phyloP scores from a whole-genome alignment of 306 rosid genomes.

The Castanopsis chinensis region DNA sequence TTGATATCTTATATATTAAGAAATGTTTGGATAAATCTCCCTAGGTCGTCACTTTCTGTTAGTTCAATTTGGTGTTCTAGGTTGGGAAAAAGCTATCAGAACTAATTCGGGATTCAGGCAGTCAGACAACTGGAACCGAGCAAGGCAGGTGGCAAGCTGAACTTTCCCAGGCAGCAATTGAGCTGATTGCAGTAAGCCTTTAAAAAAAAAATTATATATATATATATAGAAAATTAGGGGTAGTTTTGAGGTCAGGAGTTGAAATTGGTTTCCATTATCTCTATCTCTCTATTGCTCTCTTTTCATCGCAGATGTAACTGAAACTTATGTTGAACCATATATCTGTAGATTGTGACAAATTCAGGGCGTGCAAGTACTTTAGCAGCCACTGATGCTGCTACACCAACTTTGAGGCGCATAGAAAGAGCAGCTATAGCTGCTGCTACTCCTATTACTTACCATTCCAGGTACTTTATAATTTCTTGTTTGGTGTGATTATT shows the following conservation, averaged over 20 bases:
- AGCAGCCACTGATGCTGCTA: constrained; percentile 98
- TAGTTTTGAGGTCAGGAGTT: background rate
- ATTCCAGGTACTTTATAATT: constrained; percentile 61
- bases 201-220: background rate
- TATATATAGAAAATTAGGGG: background rate
- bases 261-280: background rate
- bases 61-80: constrained; percentile 39
- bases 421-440: constrained; percentile 99
- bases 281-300: background rate
- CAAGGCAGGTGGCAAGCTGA: constrained; percentile 99
- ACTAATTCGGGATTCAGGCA: constrained; percentile 86
- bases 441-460: constrained; percentile 98
- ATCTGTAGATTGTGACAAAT: constrained; percentile 86
- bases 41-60: background rate
- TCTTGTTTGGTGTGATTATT: background rate
- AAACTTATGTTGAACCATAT: constrained; percentile 10
- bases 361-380: constrained; percentile 96
- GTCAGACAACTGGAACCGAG: constrained; percentile 74
- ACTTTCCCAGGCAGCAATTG: constrained; percentile 97
- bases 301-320: background rate
- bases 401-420: constrained; percentile 97
- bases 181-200: constrained; percentile 81
- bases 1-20: background rate
- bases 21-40: background rate
- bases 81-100: constrained; percentile 96